Conservation (phyloP, 2,329 filamentous ascomycete species). For the Salinomyces thailandicus region DNA sequence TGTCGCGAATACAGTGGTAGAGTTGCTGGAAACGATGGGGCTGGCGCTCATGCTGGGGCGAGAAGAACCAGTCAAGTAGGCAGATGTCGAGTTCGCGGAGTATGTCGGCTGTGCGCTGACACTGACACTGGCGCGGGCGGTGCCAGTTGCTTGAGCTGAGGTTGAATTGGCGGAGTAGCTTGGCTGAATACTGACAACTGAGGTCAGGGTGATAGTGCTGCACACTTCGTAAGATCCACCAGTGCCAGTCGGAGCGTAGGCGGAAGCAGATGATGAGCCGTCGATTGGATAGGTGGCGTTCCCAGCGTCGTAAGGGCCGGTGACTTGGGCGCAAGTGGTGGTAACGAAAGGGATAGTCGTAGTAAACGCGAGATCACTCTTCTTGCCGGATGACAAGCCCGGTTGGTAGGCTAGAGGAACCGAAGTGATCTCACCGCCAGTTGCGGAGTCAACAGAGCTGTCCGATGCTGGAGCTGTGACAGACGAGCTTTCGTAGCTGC, state of each 20-base stretch:
- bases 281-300: neutral
- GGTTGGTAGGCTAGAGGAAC: too few species aligned
- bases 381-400: too few species aligned
- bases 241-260: neutral
- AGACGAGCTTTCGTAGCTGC: too few species aligned
- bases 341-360: neutral
- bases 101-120: neutral
- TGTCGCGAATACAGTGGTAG: slow-evolving; percentile 1
- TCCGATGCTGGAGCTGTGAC: too few species aligned
- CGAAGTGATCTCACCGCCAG: too few species aligned
- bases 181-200: neutral
- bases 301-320: neutral
- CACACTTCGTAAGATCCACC: neutral
- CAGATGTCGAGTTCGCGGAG: slow-evolving; percentile 1
- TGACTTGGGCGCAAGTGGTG: neutral
- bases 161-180: neutral
- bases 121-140: neutral
- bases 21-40: neutral
- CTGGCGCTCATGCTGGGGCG: neutral
- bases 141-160: neutral
- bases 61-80: neutral
- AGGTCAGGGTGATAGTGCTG: neutral
- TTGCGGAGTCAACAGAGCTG: too few species aligned
- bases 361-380: neutral
- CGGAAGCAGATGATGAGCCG: neutral